These are phyloP conservation scores for Talaromyces sp. DNA, from an alignment of 2,329 filamentous ascomycete species.

Conservation along the genomic window DNA sequence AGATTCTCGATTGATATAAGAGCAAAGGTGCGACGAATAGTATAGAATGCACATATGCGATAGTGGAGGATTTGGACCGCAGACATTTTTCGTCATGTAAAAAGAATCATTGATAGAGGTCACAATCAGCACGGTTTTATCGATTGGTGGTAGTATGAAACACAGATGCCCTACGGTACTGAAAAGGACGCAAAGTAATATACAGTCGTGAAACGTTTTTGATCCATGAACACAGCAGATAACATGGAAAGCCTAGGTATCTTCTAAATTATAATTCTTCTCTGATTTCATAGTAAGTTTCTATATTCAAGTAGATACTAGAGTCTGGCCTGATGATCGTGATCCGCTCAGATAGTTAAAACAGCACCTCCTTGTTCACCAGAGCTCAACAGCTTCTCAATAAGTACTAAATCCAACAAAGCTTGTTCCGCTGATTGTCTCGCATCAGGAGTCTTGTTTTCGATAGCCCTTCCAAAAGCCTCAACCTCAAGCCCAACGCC, in stretches of 20 bases:
- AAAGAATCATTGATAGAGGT: background rate
- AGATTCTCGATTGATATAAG: background rate
- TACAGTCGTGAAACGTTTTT: background rate
- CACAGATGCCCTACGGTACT: background rate
- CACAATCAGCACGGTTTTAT: background rate
- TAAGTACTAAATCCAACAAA: conserved; percentile 21
- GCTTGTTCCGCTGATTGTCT: conserved; percentile 21
- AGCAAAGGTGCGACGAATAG: background rate
- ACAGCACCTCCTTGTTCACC: background rate
- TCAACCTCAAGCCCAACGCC: conserved; percentile 2
- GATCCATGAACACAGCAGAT: background rate
- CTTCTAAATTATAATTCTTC: too few species aligned
- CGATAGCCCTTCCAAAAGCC: conserved; percentile 1
- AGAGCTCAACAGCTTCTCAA: conserved; percentile 7
- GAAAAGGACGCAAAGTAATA: too few species aligned
- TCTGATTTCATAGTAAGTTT: background rate
- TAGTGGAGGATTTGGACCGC: background rate
- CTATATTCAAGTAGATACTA: background rate
- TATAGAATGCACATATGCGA: background rate
- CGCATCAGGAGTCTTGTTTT: conserved; percentile 16
- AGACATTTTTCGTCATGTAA: background rate
- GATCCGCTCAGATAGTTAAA: background rate
- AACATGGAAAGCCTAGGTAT: background rate
- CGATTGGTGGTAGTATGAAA: background rate
- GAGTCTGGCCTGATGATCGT: background rate